A percentile compares a stretch with the other conserved stretches of the same genome.
Evolutionary conservation across 2,329 filamentous ascomycete genomes (phyloP).

Genomic region (Pseudogymnoascus sp.): DNA sequence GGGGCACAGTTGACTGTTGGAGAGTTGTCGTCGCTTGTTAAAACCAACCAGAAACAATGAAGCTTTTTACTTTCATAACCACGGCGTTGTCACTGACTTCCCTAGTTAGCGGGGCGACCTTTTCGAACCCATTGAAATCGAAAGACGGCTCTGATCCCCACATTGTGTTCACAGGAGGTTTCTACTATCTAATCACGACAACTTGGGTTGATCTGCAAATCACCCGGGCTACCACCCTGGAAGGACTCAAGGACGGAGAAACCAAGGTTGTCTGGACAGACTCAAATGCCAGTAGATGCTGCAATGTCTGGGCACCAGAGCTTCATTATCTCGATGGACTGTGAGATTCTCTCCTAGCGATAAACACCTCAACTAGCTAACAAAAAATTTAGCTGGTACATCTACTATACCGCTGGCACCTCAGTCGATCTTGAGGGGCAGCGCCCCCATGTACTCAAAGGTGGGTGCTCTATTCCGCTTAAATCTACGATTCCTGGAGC

Average conservation of each 20-base stretch:
- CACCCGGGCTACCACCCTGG: constrained; percentile 44
- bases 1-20: not conserved
- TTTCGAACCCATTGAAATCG: constrained; percentile 43
- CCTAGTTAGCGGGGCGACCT: constrained; percentile 27
- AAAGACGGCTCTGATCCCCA: constrained; percentile 45
- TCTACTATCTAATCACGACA: constrained; percentile 49
- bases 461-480: constrained; percentile 24
- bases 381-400: constrained; percentile 36
- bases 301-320: constrained; percentile 51
- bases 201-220: constrained; percentile 48
- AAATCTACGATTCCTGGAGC: not conserved
- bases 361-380: not conserved
- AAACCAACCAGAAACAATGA: not conserved
- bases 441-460: constrained; percentile 42
- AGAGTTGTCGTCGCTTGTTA: not conserved
- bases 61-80: constrained; percentile 2
- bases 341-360: constrained; percentile 17
- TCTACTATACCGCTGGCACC: constrained; percentile 48
- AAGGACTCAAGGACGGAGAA: constrained; percentile 45
- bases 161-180: constrained; percentile 43
- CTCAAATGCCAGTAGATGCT: constrained; percentile 37
- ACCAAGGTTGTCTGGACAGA: constrained; percentile 44
- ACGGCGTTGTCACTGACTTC: not conserved
- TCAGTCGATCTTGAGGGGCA: constrained; percentile 40
- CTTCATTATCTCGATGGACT: constrained; percentile 40